Conservation (phyloP, 495 filamentous ascomycete species). For the Geoglossum glabrum region DNA sequence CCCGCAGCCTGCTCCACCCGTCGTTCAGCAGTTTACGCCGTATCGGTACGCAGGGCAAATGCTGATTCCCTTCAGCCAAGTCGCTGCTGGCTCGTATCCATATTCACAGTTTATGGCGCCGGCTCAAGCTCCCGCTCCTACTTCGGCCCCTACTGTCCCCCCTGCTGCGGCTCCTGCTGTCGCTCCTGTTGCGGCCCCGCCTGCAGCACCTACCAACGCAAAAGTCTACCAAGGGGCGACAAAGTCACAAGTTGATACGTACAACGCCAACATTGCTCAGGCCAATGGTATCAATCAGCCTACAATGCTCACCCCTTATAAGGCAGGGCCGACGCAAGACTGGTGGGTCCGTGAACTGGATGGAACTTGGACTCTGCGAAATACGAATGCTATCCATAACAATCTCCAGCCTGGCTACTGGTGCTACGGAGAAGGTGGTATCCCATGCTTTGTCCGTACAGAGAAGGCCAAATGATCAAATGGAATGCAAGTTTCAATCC, state of each 20-base stretch:
- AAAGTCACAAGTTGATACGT: constrained; percentile 7
- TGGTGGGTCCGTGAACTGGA: constrained; percentile 15
- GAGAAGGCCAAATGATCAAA: not conserved
- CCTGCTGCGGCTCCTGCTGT: not conserved
- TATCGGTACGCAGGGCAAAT: not conserved
- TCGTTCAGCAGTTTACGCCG: not conserved
- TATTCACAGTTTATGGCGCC: not conserved
- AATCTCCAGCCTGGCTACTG: constrained; percentile 14
- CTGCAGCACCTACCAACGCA: not conserved
- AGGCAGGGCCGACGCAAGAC: constrained; percentile 5
- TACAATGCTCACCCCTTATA: constrained; percentile 6
- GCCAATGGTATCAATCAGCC: constrained; percentile 6
- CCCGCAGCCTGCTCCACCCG: not conserved
- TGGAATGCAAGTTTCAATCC: not conserved
- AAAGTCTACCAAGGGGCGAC: constrained; percentile 6
- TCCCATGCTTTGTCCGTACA: not conserved
- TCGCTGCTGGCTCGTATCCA: not conserved
- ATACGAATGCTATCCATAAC: constrained; percentile 10
- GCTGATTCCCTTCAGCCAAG: not conserved
- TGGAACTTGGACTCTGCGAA: constrained; percentile 12
- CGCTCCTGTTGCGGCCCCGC: not conserved
- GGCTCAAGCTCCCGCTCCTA: not conserved
- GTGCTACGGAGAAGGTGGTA: constrained; percentile 1
- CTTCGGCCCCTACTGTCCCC: no score
- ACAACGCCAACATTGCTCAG: constrained; percentile 7